Evolutionary conservation across 129 eudicot species (phyloP).

Genomic region (Mikania micrantha): DNA sequence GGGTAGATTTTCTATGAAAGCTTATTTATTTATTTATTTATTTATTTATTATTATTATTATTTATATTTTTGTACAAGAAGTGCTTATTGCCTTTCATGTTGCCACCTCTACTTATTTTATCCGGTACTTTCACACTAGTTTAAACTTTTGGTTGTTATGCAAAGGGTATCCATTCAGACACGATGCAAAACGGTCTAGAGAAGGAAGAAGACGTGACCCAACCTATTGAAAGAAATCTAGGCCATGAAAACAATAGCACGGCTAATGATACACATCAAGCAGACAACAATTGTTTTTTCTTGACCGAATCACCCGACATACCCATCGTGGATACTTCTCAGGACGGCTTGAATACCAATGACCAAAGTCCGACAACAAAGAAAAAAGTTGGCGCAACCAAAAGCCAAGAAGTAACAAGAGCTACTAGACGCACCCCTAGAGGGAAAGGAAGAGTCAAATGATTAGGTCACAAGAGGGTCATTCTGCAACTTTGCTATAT

Average conservation of each 20-base stretch:
- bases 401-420: conserved; percentile 19
- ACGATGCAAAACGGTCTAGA: conserved; percentile 10
- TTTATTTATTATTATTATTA: too few relatives aligned
- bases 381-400: conserved; percentile 4
- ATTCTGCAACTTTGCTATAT: conserved; percentile 5
- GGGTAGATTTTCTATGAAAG: background rate
- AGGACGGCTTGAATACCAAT: conserved; percentile 8
- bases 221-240: background rate
- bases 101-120: background rate
- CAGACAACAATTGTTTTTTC: conserved; percentile 15
- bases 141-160: conserved; percentile 14
- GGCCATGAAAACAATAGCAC: conserved; percentile 6
- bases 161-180: conserved; percentile 35
- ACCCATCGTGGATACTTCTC: conserved; percentile 9
- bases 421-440: conserved; percentile 9
- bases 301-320: conserved; percentile 16
- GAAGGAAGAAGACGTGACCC: conserved; percentile 3
- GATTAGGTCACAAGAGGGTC: background rate
- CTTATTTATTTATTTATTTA: too few relatives aligned
- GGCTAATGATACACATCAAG: background rate
- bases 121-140: background rate
- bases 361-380: conserved; percentile 13
- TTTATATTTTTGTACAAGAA: background rate
- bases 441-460: conserved; percentile 24
- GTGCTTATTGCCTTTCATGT: background rate